Evolutionary conservation across 176 grass and related monocot species (phyloP).

Genomic region (Triticum timopheevii): DNA sequence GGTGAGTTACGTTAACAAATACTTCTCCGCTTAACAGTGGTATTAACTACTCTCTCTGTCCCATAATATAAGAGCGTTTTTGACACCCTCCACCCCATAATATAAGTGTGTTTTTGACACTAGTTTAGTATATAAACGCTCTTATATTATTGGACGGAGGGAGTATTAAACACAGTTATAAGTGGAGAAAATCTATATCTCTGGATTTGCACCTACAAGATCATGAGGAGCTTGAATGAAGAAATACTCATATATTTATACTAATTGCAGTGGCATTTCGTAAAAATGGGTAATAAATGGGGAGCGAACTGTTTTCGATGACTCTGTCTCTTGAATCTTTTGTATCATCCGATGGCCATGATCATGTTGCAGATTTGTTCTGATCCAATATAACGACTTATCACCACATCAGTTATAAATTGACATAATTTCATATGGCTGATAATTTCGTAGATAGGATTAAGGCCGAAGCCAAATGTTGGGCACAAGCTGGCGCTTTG

Average conservation of each 20-base stretch:
- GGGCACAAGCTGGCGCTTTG: no score
- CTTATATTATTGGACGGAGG: no score
- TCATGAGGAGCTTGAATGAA: neutral
- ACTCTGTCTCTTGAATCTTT: conserved; percentile 8
- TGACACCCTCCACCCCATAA: no score
- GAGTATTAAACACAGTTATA: conserved; percentile 6
- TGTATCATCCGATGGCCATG: neutral
- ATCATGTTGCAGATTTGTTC: neutral
- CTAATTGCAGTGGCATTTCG: neutral
- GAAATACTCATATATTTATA: neutral
- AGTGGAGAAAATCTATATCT: neutral
- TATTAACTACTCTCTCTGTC: neutral
- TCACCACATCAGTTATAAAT: neutral
- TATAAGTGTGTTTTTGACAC: no score
- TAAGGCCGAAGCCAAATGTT: no score
- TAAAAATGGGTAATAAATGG: conserved; percentile 4
- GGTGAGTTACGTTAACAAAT: conserved; percentile 1
- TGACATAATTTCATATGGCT: neutral
- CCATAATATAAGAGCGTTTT: no score
- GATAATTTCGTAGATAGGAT: neutral
- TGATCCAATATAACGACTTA: neutral
- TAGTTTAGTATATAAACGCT: no score
- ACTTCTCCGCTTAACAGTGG: neutral
- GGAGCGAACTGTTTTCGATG: neutral
- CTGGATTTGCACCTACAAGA: neutral